Evolutionary conservation across 768 basidiomycete species (phyloP), one percentile per base, ranked within the genome.

Genomic region (Pleurotus eryngii): DNA sequence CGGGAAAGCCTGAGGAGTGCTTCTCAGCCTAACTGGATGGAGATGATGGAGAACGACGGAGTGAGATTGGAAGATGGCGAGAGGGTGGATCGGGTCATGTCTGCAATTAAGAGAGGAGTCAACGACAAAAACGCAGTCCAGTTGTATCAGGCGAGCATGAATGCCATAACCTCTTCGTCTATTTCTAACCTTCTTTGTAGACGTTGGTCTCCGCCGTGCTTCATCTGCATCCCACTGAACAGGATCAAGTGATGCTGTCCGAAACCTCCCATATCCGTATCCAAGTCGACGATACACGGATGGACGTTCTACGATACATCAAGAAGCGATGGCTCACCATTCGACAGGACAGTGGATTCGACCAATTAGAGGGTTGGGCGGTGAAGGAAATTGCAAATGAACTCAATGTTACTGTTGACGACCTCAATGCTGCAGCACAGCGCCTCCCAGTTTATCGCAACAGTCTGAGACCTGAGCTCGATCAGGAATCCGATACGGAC

Each of bases 381-480:
- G 68, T 95, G 55, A 88, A 92, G 67, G 96, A 98, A 66, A 92
- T 98, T 40, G 81, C 84, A 42, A 83, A 89, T 64, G 81, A 90
- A 67, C 82, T 95, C 53, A 92, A 95, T 67, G 83, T 95, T 9
- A 76, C 87, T 0, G 72, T 85, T 5, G 87, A 90, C 49, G 92
- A 95, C 56, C 83, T 95, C 4, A 65, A 86, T 39, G 78, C 76
- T 49, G 81, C 77, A 3, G 69, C 70, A 11, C 74, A 76, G 30
- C 64, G 51, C 3, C 38, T 42, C n/a, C 42, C 51, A 11, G 42
- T 53, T 4, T 60, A 65, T 46, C 65, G 59, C 46, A 61, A 20
- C 27, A 58, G 57, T 62, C n/a, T 60, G 49, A 58, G 51, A 42
- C 58, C 61, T 15, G 59, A 79, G 54, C 67, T 69, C 1, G 78